Base-by-base conservation (phyloP, 495 filamentous ascomycete genomes). In the Penicillium samsonianum region DNA sequence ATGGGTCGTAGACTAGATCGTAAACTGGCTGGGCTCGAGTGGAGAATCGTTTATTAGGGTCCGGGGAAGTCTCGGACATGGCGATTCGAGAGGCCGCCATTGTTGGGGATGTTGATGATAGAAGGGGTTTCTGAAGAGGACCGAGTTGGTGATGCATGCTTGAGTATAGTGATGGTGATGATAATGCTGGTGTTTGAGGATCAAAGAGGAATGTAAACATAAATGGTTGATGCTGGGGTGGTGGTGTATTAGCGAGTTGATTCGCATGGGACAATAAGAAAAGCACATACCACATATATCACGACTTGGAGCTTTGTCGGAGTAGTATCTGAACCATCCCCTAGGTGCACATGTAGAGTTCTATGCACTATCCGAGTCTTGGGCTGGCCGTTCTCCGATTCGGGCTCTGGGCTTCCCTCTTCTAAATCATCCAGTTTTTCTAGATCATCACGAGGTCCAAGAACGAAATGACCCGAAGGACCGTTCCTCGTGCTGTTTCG, bases 121-220 rank as follows among this genome's bases (percentile, higher is more conserved):
- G 69, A 5, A 96, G 78, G 0, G 88, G 81, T 65, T 84, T 88
- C 55, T 88, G 85, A 25, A 98, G 82, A 6, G 92, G 90, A 2
- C 79, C 75, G 19, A 98, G 82, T 68, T 95, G 90, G 55, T 88
- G 82, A 63, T 96, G 91, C 23, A 98, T 81, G 30, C 84, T 86
- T 16, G 86, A 80, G 73, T 97, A 98, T 61, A 96, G 84, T 0
- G 81, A 75, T 4, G 87, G 78, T 44, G 83, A 83, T 16, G 83
- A 76, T 7, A 96, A 78, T 20, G 86, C 79, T 35, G 83, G 79
- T 1, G 91, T 88, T 38, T 77, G 75, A 12, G 85, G 80, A 45
- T 89, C 80, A 74, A 98, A 97, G 16, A 98, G 78, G 62, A 98
- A 90, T 5, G 90, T 87, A 70, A 91, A 96, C 53, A 96, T 88